Percentiles rank a stretch among this genome's conserved stretches.
phyloP scores from a whole-genome alignment of 2,329 filamentous ascomycete species.

The Verticillium nubilum region DNA sequence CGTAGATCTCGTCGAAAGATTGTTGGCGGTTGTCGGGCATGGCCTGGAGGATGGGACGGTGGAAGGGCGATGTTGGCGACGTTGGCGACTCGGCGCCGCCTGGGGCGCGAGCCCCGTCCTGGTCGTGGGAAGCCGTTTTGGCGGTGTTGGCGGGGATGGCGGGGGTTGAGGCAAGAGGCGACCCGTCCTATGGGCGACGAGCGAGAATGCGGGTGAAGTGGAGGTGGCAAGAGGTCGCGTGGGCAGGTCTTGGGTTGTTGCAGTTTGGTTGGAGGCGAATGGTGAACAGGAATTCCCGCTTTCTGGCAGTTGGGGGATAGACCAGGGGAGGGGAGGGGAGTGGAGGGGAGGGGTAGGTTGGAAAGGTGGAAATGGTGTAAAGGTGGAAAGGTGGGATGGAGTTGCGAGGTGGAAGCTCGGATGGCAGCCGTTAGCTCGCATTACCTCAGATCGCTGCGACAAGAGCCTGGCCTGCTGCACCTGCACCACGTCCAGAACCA shows the following conservation, averaged over 20 bases:
- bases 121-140: slow-evolving; percentile 37
- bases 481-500: no score
- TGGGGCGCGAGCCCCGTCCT: slow-evolving; percentile 26
- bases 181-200: neutral
- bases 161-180: neutral
- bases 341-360: neutral
- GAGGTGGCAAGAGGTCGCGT: neutral
- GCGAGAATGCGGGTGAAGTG: neutral
- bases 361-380: neutral
- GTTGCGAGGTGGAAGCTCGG: neutral
- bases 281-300: neutral
- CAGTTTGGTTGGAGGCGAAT: neutral
- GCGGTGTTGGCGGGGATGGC: slow-evolving; percentile 17
- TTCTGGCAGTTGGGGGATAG: neutral
- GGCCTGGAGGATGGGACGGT: slow-evolving; percentile 52
- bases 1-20: slow-evolving; percentile 98
- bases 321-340: neutral
- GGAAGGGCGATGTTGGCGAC: slow-evolving; percentile 18
- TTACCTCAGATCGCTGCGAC: neutral
- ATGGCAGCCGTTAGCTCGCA: neutral
- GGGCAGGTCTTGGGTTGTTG: neutral
- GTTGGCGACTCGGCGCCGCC: slow-evolving; percentile 18
- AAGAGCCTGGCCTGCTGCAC: neutral
- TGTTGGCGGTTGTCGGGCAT: slow-evolving; percentile 76
- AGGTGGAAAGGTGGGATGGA: neutral